These are phyloP conservation scores for Calonectria pseudoreteaudii DNA, from an alignment of 2,329 filamentous ascomycete genomes.

Conservation along the genomic window DNA sequence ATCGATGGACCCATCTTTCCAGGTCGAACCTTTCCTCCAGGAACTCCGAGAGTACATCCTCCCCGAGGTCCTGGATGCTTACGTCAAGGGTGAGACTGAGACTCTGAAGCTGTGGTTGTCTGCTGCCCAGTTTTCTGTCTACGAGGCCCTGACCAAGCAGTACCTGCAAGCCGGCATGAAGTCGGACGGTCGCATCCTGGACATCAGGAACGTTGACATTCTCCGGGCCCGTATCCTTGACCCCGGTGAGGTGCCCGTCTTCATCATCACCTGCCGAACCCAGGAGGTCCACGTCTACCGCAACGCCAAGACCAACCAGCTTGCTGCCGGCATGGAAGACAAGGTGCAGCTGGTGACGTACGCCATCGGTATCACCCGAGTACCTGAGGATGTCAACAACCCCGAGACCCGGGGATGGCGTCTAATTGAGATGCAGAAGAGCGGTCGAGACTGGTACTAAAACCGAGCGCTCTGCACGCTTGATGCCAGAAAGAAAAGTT, in stretches of 20 bases:
- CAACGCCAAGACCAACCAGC: slow-evolving; percentile 87
- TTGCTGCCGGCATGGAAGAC: slow-evolving; percentile 98
- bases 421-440: slow-evolving; percentile 98
- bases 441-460: slow-evolving; percentile 85
- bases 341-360: slow-evolving; percentile 98
- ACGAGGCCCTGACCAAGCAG: slow-evolving; percentile 95
- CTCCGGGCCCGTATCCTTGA: slow-evolving; percentile 83
- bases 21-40: slow-evolving; percentile 92
- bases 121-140: slow-evolving; percentile 95
- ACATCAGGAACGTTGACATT: slow-evolving; percentile 95
- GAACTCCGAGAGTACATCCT: slow-evolving; percentile 98
- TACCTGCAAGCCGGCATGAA: slow-evolving; percentile 94
- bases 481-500: slow-evolving; percentile 39
- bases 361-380: slow-evolving; percentile 93
- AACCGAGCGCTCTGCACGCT: slow-evolving; percentile 36
- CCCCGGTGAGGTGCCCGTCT: slow-evolving; percentile 90
- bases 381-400: slow-evolving; percentile 96
- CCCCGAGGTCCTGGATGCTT: slow-evolving; percentile 95
- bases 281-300: slow-evolving; percentile 98
- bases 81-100: slow-evolving; percentile 94
- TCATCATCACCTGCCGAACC: slow-evolving; percentile 95
- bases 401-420: slow-evolving; percentile 97
- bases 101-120: slow-evolving; percentile 95
- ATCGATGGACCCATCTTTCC: slow-evolving; percentile 93
- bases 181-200: slow-evolving; percentile 93